A percentile compares a stretch with the other conserved stretches of the same genome.
These are phyloP conservation scores for Beauveria australis DNA, from an alignment of 2,329 filamentous ascomycete species.

Conservation along the genomic window DNA sequence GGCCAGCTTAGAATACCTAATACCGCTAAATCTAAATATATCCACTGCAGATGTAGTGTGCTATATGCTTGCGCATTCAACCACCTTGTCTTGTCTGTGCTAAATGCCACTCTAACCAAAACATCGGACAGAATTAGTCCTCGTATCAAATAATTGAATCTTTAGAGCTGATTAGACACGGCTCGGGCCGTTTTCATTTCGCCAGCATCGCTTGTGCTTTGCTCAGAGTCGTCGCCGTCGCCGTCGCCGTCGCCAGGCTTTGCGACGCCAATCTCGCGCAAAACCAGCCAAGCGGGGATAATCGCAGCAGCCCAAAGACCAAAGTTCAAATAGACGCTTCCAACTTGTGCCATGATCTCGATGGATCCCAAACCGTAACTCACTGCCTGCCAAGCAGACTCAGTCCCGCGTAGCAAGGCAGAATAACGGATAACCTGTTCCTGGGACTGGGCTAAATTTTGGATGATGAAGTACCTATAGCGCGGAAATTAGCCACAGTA, in stretches of 20 bases:
- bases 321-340: conserved; percentile 64
- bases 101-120: too few relatives aligned
- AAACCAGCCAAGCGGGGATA: conserved; percentile 57
- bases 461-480: conserved; percentile 58
- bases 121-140: too few relatives aligned
- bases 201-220: background rate
- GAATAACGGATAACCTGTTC: conserved; percentile 61
- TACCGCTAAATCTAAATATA: too few relatives aligned
- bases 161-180: too few relatives aligned
- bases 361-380: conserved; percentile 61
- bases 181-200: background rate
- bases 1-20: too few relatives aligned
- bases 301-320: conserved; percentile 57
- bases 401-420: conserved; percentile 59
- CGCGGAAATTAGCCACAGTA: background rate
- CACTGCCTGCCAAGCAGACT: conserved; percentile 65
- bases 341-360: conserved; percentile 53
- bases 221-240: background rate
- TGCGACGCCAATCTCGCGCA: conserved; percentile 43
- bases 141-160: too few relatives aligned
- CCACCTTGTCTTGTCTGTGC: too few relatives aligned
- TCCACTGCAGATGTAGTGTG: too few relatives aligned
- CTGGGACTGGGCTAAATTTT: conserved; percentile 53
- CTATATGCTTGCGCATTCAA: too few relatives aligned
- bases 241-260: background rate